phyloP scores from a whole-genome alignment of 139 green algal genomes.

The Ettlia oleoabundans region DNA sequence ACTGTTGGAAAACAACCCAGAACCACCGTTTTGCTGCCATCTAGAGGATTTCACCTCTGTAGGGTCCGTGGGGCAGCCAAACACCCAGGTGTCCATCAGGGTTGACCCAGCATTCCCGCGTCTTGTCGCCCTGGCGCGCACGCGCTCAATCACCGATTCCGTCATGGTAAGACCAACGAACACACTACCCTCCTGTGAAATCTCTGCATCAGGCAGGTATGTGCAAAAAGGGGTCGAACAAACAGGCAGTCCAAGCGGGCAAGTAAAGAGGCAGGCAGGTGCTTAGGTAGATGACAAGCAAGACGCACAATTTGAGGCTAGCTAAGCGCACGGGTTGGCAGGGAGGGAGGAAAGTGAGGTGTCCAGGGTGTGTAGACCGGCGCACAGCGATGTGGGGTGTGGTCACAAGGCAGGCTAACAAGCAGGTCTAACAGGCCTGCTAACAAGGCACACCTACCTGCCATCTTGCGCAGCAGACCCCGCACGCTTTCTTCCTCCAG shows the following conservation, averaged over 20 bases:
- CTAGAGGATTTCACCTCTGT: background rate
- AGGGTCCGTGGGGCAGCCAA: conserved; percentile 44
- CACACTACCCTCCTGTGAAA: conserved; percentile 24
- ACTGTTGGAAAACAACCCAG: background rate
- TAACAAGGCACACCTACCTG: background rate
- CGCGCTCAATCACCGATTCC: conserved; percentile 21
- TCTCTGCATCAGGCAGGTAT: background rate
- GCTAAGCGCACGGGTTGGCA: too few relatives aligned
- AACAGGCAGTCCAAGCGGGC: too few relatives aligned
- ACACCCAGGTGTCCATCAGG: conserved; percentile 41
- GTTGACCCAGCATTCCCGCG: too few relatives aligned
- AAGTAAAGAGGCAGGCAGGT: too few relatives aligned
- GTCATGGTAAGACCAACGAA: conserved; percentile 30
- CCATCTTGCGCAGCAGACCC: background rate
- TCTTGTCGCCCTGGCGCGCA: background rate
- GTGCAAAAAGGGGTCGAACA: too few relatives aligned
- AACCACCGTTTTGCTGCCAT: background rate
- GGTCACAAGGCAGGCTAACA: background rate
- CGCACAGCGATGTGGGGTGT: too few relatives aligned
- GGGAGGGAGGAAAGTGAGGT: too few relatives aligned
- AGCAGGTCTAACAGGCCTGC: background rate
- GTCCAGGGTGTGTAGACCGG: too few relatives aligned
- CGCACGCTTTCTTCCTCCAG: background rate
- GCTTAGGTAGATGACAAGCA: too few relatives aligned
- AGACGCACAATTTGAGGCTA: too few relatives aligned